Evolutionary conservation across 192 early-diverging fungal genomes (phyloP).

Genomic region (Linnemannia schmuckeri): DNA sequence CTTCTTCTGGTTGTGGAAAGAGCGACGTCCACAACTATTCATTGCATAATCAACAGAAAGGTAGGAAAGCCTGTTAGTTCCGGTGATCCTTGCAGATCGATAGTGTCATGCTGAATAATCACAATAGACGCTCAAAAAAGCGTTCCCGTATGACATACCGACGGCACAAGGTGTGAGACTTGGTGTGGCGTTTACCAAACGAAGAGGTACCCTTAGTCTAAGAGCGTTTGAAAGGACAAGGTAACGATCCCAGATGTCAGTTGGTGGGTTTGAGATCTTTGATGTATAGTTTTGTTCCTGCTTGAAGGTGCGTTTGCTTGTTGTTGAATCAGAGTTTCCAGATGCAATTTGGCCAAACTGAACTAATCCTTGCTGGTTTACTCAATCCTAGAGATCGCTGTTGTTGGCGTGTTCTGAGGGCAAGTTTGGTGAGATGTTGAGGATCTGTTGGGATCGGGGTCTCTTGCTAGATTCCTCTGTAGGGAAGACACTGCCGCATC

Average conservation of each 20-base stretch:
- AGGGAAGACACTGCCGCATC: neutral
- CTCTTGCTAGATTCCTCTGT: neutral
- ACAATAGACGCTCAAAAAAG: neutral
- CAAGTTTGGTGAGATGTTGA: neutral
- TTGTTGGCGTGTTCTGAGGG: neutral
- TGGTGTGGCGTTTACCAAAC: constrained; percentile 99
- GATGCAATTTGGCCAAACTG: neutral
- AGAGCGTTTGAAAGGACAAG: neutral
- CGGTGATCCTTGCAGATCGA: neutral
- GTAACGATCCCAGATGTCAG: neutral
- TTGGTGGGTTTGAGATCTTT: neutral
- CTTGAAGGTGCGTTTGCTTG: neutral
- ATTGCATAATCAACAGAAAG: neutral
- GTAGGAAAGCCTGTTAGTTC: neutral
- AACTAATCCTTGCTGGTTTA: neutral
- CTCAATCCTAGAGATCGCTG: neutral
- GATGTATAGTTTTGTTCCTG: neutral
- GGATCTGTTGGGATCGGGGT: neutral
- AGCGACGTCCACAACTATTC: constrained; percentile 86
- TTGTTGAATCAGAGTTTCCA: constrained; percentile 12
- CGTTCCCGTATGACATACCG: constrained; percentile 60
- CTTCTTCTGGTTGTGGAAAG: constrained; percentile 99
- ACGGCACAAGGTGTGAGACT: constrained; percentile 98
- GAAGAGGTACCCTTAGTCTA: constrained; percentile 98
- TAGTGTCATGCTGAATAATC: neutral